A percentile compares a stretch with the other conserved stretches of the same genome.
Evolutionary conservation across 176 grass and related monocot genomes (phyloP).

Genomic region (Thinopyrum elongatum): DNA sequence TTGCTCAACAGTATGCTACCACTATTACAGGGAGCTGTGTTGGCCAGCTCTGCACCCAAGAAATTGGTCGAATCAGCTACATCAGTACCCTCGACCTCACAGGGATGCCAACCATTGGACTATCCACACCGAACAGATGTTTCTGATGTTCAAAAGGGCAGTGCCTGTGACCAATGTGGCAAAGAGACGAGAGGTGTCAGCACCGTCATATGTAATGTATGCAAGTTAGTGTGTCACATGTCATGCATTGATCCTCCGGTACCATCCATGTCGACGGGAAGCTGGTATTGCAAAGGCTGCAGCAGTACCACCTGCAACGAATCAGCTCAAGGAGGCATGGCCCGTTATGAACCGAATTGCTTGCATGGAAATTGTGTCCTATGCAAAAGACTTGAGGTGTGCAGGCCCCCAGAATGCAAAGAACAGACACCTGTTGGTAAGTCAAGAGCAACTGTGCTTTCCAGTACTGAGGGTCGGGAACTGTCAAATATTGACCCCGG

Average conservation of each 20-base stretch:
- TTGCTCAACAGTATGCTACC: conserved; percentile 10
- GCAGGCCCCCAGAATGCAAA: conserved; percentile 18
- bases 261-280: conserved; percentile 41
- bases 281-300: conserved; percentile 70
- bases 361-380: conserved; percentile 49
- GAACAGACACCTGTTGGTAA: conserved; percentile 24
- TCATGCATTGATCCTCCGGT: conserved; percentile 56
- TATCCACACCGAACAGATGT: conserved; percentile 42
- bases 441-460: conserved; percentile 29
- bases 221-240: conserved; percentile 52
- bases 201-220: conserved; percentile 60
- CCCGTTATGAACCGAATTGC: not conserved
- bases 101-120: conserved; percentile 30
- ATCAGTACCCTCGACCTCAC: conserved; percentile 20
- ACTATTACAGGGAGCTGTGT: conserved; percentile 41
- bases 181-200: conserved; percentile 39
- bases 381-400: conserved; percentile 46
- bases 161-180: conserved; percentile 51
- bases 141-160: conserved; percentile 29
- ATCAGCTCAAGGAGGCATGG: conserved; percentile 14
- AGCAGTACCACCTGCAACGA: not conserved
- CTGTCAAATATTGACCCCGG: conserved; percentile 27
- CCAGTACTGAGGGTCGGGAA: conserved; percentile 25
- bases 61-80: conserved; percentile 36
- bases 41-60: conserved; percentile 21